Base-by-base conservation (phyloP, 306 rosid species). In the Cyclanthera cordifolia region DNA sequence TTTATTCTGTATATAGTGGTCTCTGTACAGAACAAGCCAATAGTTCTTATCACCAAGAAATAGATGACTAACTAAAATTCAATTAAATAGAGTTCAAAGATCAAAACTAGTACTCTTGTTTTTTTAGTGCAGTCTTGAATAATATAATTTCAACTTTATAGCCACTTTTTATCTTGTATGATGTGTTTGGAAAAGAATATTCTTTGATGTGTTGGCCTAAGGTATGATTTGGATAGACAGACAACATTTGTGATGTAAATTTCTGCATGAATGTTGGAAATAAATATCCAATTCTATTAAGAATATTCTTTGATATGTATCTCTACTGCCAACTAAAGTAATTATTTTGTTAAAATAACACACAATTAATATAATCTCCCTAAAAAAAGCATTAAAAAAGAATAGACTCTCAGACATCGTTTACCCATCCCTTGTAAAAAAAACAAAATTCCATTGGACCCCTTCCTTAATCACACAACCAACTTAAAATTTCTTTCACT, bases 51-150 rank as follows among this genome's bases (percentile, higher is more conserved):
- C 39, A 59, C 66, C 46, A 30, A 59, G 46, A 65, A 65, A 65
- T 23, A 41, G 53, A 41, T 23, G 37, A 64, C 70, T 65, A 66
- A 66, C 71, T 46, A 37, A 24, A 66, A 66, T 47, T 66, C 71
- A 66, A 47, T 47, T 66, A 54, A 66, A 47, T 9, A 46, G 0
- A 4, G 54, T 24, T 66, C 54, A 23, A 46, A 45, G 24, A 24
- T 66, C 71, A 46, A 63, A 43, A 60, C 41, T 21, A 21, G 16
- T 47, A 21, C 37, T 37, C 45, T 61, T 61, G 52, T 41, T 41
- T 61, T 41, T 61, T n/a, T 52, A 17, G 53, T 13, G 5, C 21
- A 24, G 45, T 66, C 53, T 45, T 45, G 39, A 64, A 39, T 20
- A 17, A 21, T 39, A 41, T 34, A 34, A 59, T 30, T 32, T 32